Evolutionary conservation across 2,329 filamentous ascomycete species (phyloP).

Genomic region (Coniochaeta ligniaria): DNA sequence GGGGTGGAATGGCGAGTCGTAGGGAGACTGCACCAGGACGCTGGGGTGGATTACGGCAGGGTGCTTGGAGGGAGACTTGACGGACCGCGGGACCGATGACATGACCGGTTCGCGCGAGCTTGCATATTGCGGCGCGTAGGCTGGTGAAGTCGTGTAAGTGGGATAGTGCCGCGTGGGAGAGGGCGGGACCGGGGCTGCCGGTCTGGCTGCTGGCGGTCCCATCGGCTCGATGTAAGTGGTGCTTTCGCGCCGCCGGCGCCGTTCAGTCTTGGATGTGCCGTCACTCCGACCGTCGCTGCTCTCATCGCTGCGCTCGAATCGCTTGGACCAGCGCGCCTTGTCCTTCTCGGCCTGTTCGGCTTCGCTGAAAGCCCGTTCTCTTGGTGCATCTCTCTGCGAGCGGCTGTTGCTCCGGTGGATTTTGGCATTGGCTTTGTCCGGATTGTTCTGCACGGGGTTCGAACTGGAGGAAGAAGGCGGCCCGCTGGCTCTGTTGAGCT

Average conservation of each 20-base stretch:
- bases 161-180: neutral
- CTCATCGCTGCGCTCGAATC: constrained; percentile 20
- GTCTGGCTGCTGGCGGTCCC: constrained; percentile 14
- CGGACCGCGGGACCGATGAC: constrained; percentile 9
- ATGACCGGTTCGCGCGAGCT: constrained; percentile 11
- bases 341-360: constrained; percentile 15
- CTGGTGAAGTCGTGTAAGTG: constrained; percentile 4
- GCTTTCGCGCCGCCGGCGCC: constrained; percentile 14
- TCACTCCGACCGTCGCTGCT: constrained; percentile 18
- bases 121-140: constrained; percentile 5
- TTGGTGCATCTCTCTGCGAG: constrained; percentile 10
- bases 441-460: constrained; percentile 16
- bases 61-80: constrained; percentile 9
- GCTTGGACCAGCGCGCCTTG: constrained; percentile 20
- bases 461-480: constrained; percentile 1
- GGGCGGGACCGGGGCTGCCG: neutral
- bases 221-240: constrained; percentile 22
- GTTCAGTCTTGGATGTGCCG: constrained; percentile 12
- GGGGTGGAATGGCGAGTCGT: neutral
- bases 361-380: neutral
- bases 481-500: constrained; percentile 13
- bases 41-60: neutral
- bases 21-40: neutral
- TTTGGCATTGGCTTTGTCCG: constrained; percentile 13
- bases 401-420: constrained; percentile 18